Evolutionary conservation across 2,329 filamentous ascomycete genomes (phyloP).

Genomic region (Ophiostoma sp.): DNA sequence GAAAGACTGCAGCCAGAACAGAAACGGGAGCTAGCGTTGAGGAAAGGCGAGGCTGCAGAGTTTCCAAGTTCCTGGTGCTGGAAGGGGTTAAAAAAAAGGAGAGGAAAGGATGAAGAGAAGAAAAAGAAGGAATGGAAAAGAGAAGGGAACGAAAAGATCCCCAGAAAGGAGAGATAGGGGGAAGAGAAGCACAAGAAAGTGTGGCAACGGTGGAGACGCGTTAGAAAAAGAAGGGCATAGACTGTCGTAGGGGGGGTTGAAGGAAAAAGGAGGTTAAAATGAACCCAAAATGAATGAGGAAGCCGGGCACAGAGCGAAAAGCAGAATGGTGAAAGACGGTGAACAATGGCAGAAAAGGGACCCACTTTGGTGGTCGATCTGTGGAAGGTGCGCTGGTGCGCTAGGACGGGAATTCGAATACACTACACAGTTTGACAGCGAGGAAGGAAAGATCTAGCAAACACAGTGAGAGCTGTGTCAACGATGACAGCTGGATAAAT

Average conservation of each 20-base stretch:
- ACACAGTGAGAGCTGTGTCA: background rate
- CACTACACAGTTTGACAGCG: background rate
- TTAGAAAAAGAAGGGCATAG: constrained; percentile 20
- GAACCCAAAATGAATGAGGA: constrained; percentile 19
- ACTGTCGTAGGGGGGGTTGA: background rate
- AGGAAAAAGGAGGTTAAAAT: constrained; percentile 25
- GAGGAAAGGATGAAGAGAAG: background rate
- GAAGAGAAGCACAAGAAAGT: constrained; percentile 22
- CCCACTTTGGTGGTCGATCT: constrained; percentile 14
- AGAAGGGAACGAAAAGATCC: background rate
- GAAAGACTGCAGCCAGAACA: background rate
- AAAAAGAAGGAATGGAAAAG: background rate
- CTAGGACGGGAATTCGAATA: background rate
- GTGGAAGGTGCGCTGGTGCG: background rate
- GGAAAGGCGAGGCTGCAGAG: background rate
- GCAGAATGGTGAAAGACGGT: constrained; percentile 17
- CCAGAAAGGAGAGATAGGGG: constrained; percentile 28
- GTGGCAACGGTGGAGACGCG: constrained; percentile 29
- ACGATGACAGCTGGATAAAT: background rate
- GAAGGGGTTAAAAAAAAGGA: background rate
- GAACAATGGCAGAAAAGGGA: constrained; percentile 23
- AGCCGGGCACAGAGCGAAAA: constrained; percentile 7
- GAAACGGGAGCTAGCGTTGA: background rate
- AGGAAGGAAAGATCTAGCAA: background rate
- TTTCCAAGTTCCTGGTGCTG: background rate